Evolutionary conservation across 2,329 filamentous ascomycete species (phyloP).

Genomic region (Tolypocladium nubicola): DNA sequence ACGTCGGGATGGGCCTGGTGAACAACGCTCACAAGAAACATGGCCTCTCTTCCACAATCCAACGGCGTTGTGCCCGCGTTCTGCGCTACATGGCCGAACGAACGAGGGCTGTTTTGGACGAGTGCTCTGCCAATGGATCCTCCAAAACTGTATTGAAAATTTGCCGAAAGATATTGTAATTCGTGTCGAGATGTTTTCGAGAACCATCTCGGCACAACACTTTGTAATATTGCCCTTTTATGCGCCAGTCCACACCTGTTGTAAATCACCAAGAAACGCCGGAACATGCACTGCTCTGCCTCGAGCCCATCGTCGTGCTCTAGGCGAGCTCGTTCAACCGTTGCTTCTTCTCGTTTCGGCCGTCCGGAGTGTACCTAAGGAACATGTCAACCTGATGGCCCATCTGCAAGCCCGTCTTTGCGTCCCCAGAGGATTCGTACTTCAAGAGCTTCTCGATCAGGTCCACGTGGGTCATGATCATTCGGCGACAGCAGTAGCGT

Average conservation of each 20-base stretch:
- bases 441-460: constrained; percentile 96
- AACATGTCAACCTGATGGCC: background rate
- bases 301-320: constrained; percentile 3
- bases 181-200: background rate
- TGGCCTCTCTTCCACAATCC: background rate
- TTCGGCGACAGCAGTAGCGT: constrained; percentile 95
- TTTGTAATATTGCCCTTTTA: constrained; percentile 7
- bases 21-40: background rate
- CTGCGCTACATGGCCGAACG: background rate
- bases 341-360: constrained; percentile 51
- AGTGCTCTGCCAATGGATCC: background rate
- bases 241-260: constrained; percentile 15
- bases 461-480: constrained; percentile 99
- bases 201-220: background rate
- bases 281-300: constrained; percentile 15
- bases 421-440: constrained; percentile 37
- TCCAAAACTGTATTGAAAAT: background rate
- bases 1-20: background rate
- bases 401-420: background rate
- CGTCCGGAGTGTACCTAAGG: constrained; percentile 49
- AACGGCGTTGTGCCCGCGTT: background rate
- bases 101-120: background rate
- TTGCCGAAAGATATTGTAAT: background rate
- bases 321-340: constrained; percentile 24
- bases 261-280: constrained; percentile 20